Evolutionary conservation across 2,329 filamentous ascomycete genomes (phyloP), one percentile per base, ranked within the genome.

Genomic region (Cercospora sp.): DNA sequence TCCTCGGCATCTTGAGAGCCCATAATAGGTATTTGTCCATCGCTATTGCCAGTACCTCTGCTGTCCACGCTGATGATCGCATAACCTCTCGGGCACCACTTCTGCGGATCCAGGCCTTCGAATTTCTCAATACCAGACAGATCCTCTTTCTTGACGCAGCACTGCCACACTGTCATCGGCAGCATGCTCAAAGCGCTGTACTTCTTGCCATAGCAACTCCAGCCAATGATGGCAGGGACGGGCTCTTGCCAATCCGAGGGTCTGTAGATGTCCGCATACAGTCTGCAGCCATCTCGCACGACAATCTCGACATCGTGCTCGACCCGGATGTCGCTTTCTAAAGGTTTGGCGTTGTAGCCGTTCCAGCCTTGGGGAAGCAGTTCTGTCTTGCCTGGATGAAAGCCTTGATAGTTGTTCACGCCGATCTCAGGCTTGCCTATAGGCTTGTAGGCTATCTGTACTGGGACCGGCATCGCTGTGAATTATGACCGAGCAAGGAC

Each of bases 181-280:
- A 81, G 73, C 74, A 81, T 81, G 18, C 76, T 72, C 13, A 82
- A 70, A 3, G 78, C 78, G 16, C 76, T 70, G 64, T 79, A 81
- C 66, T 81, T 80, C 69, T 85, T 84, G 20, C 83, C 83, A 67
- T 81, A 84, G 13, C 78, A 79, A 6, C 77, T 79, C 81, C 81
- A 85, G 60, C 76, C 77, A 1, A 85, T 69, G 26, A 84, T 73
- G 1, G 81, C 82, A 1, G 83, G 82, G 0, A 83, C 72, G 53
- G 77, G 80, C 60, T 74, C 73, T 70, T 64, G 16, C 28, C 67
- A 65, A 30, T 74, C 72, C 1, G 79, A 74, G 0, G 82, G 82
- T 5, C 83, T 77, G 69, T 82, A 84, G 36, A 84, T 77, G 60
- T 85, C 83, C 8, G 76, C 76, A 69, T 83, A 83, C 0, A 84